Conservation (phyloP, 257 asterid genomes). For the Cordia subcordata region DNA sequence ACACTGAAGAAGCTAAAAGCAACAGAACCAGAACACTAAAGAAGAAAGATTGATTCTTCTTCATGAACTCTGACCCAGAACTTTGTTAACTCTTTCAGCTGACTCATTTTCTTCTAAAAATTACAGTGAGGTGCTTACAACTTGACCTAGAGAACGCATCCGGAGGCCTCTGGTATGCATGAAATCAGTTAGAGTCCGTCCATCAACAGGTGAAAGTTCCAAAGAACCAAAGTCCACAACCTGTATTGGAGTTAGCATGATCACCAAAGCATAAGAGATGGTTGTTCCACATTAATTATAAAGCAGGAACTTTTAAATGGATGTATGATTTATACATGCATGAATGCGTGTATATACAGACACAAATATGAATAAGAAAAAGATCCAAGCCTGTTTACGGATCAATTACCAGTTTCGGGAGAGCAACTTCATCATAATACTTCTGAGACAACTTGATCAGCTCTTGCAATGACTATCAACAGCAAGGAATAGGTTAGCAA, state of each 20-base stretch:
- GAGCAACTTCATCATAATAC: conserved; percentile 25
- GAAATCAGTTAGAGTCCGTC: conserved; percentile 94
- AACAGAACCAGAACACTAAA: no score
- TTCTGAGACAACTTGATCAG: conserved; percentile 38
- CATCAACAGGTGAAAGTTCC: conserved; percentile 98
- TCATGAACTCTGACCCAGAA: not conserved
- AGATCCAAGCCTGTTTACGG: not conserved
- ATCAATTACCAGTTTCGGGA: conserved; percentile 79
- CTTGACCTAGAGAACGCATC: conserved; percentile 98
- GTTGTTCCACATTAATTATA: no score
- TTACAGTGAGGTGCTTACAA: conserved; percentile 48
- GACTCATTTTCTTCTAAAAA: not conserved
- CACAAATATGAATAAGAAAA: not conserved
- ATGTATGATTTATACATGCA: not conserved
- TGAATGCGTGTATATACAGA: no score
- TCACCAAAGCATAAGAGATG: conserved; percentile 10
- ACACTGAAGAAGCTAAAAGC: no score
- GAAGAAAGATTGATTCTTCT: no score
- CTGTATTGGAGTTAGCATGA: conserved; percentile 39
- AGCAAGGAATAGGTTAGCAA: conserved; percentile 27
- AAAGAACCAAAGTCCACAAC: conserved; percentile 98
- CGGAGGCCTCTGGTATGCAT: conserved; percentile 99
- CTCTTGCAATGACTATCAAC: conserved; percentile 72
- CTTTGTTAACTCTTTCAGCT: not conserved
- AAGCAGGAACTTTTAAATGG: no score